Conservation (phyloP, 768 basidiomycete species). For the Pulveroboletus sp. region DNA sequence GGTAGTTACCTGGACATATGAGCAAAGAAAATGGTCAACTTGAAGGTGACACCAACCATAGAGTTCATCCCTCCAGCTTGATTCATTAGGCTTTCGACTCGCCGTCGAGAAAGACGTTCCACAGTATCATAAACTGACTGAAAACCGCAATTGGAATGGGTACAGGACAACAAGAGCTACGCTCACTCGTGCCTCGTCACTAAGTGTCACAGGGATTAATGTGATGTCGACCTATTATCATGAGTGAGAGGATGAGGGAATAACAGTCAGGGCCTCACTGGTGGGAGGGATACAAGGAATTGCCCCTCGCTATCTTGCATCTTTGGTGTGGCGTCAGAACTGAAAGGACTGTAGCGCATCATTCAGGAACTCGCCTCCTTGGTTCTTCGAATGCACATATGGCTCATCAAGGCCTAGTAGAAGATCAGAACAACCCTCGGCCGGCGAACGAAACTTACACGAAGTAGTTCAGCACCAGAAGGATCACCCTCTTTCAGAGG, state of each 20-base stretch:
- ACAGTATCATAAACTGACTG: constrained; percentile 68
- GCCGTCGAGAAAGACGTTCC: constrained; percentile 55
- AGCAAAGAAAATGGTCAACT: neutral
- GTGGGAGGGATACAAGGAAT: constrained; percentile 68
- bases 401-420: constrained; percentile 66
- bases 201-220: constrained; percentile 62
- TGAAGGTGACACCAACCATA: constrained; percentile 31
- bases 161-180: neutral
- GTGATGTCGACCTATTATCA: constrained; percentile 67
- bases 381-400: constrained; percentile 74
- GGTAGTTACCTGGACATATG: constrained; percentile 47
- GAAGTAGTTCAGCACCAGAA: constrained; percentile 62
- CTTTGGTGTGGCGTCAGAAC: constrained; percentile 34
- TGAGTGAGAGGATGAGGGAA: constrained; percentile 1
- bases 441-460: constrained; percentile 38
- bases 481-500: constrained; percentile 70
- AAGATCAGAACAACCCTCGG: constrained; percentile 2
- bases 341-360: neutral
- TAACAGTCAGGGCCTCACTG: constrained; percentile 34
- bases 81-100: constrained; percentile 53
- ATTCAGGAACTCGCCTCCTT: constrained; percentile 54
- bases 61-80: constrained; percentile 34
- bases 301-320: constrained; percentile 83
- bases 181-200: constrained; percentile 58
- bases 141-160: constrained; percentile 3